A percentile compares a stretch with the other conserved stretches of the same genome.
Evolutionary conservation across 345 rosid species (phyloP).

Genomic region (Syzygium aromaticum): DNA sequence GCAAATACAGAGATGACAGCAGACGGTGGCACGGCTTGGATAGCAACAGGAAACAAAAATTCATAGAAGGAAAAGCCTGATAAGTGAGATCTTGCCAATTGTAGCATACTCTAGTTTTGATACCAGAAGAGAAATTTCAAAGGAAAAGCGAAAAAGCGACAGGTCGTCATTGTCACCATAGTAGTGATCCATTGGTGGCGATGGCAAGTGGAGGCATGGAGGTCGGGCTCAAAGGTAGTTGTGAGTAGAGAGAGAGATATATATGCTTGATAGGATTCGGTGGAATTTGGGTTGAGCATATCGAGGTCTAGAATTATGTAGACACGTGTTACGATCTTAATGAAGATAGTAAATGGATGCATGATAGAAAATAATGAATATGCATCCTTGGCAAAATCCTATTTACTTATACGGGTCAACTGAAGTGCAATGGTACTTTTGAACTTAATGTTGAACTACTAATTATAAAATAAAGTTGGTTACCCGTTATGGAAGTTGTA

Average conservation of each 20-base stretch:
- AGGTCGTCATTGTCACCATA: not conserved
- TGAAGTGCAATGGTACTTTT: no score
- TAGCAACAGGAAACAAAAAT: no score
- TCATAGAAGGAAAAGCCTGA: not conserved
- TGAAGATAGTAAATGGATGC: not conserved
- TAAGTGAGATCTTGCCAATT: not conserved
- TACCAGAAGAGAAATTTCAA: not conserved
- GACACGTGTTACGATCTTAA: not conserved
- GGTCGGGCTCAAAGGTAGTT: not conserved
- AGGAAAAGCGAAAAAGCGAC: not conserved
- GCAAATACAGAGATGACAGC: not conserved
- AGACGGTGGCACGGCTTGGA: not conserved
- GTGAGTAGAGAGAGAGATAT: not conserved
- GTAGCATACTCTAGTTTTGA: not conserved
- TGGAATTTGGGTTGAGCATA: not conserved
- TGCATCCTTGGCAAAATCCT: not conserved
- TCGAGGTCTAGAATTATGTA: not conserved
- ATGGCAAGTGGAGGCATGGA: no score
- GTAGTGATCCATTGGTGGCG: not conserved
- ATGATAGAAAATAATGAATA: not conserved
- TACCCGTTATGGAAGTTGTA: not conserved
- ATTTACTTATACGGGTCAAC: no score
- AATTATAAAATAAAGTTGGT: no score
- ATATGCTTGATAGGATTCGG: not conserved
- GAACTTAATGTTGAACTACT: not conserved